Conservation (phyloP, 2,329 filamentous ascomycete species). For the Diplocarpon rosae region DNA sequence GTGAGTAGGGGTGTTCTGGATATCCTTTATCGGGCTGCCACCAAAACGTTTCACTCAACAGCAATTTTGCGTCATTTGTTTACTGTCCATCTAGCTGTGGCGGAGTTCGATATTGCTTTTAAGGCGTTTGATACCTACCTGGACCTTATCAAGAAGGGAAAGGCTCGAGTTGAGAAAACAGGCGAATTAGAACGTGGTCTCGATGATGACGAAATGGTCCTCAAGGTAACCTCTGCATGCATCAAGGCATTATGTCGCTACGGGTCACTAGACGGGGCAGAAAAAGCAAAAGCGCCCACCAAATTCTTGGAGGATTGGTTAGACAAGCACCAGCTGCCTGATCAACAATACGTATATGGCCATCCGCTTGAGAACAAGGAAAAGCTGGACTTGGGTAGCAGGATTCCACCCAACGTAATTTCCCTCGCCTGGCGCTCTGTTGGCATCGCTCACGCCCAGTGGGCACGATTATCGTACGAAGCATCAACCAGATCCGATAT, state of each 20-base stretch:
- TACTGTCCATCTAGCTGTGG: constrained; percentile 72
- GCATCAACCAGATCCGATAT: constrained; percentile 59
- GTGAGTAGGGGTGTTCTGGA: constrained; percentile 71
- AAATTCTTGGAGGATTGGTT: constrained; percentile 66
- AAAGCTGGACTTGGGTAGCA: constrained; percentile 13
- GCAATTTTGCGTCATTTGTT: constrained; percentile 79
- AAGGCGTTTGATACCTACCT: constrained; percentile 88
- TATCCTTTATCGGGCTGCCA: constrained; percentile 79
- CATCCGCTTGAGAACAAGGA: constrained; percentile 13
- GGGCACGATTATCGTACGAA: constrained; percentile 74
- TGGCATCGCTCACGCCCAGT: constrained; percentile 75
- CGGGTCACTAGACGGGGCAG: constrained; percentile 60
- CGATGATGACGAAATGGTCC: constrained; percentile 65
- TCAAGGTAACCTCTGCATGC: constrained; percentile 70
- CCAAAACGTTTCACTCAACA: constrained; percentile 92
- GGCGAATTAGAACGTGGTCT: constrained; percentile 59
- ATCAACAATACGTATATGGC: constrained; percentile 12
- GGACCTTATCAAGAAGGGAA: constrained; percentile 75
- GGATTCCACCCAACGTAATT: constrained; percentile 48
- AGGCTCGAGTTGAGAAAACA: constrained; percentile 71
- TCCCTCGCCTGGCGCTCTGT: constrained; percentile 73
- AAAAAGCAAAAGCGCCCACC: constrained; percentile 66
- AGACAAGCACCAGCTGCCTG: constrained; percentile 38
- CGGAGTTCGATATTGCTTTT: constrained; percentile 85
- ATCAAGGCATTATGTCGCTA: constrained; percentile 75